Percentiles rank a stretch among this genome's conserved stretches.
phyloP scores from a whole-genome alignment of 441 rosid genomes.

The Sinapis alba region DNA sequence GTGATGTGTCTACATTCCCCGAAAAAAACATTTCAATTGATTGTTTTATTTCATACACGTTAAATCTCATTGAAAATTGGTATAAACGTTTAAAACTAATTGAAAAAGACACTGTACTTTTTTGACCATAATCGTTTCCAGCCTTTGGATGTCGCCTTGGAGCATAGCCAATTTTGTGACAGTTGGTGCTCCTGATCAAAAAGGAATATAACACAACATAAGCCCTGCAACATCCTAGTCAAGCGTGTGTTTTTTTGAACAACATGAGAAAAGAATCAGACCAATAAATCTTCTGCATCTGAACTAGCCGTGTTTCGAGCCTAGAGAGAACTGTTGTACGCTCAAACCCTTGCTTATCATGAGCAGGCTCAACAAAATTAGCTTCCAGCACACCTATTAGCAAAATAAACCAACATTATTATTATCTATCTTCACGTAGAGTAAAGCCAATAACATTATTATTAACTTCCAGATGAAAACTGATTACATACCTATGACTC shows the following conservation, averaged over 20 bases:
- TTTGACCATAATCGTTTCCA: constrained; percentile 30
- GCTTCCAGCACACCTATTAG: constrained; percentile 77
- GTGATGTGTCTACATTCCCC: constrained; percentile 46
- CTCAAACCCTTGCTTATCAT: constrained; percentile 78
- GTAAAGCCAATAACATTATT: background rate
- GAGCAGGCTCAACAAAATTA: constrained; percentile 73
- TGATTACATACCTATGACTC: constrained; percentile 79
- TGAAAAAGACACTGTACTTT: constrained; percentile 41
- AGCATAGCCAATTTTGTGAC: constrained; percentile 83
- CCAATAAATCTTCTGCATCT: constrained; percentile 88
- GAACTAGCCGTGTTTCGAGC: constrained; percentile 55
- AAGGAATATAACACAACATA: background rate
- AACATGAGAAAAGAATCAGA: constrained; percentile 35
- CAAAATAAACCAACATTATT: constrained; percentile 26
- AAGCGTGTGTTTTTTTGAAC: background rate
- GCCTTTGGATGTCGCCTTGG: constrained; percentile 51
- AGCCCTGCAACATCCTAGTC: constrained; percentile 11
- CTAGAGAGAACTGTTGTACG: constrained; percentile 66
- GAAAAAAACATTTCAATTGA: constrained; percentile 9
- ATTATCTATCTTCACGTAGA: background rate
- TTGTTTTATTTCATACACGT: background rate
- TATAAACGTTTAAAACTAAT: background rate
- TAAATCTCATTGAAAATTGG: background rate
- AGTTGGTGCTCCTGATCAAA: constrained; percentile 50
- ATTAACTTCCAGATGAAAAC: constrained; percentile 5